Percentiles rank a stretch among this genome's conserved stretches.
Evolutionary conservation across 129 eudicot species (phyloP).

Genomic region (Artemisia tridentata): DNA sequence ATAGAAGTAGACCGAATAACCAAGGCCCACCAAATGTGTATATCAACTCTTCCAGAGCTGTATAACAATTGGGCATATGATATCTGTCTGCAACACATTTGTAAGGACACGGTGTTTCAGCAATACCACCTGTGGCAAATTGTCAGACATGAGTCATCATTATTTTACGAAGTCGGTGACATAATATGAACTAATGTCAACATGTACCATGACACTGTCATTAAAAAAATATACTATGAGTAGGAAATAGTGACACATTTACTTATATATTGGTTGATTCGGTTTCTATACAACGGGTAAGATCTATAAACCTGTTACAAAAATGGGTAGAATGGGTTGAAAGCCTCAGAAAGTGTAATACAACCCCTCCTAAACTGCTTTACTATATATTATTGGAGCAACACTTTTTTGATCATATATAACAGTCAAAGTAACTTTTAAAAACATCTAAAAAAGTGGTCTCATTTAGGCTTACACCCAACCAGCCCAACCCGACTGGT

Average conservation of each 20-base stretch:
- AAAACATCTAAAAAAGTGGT: no score
- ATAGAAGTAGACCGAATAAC: slow-evolving; percentile 74
- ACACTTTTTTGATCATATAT: no score
- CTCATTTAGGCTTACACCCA: no score
- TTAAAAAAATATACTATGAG: background rate
- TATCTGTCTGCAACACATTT: slow-evolving; percentile 79
- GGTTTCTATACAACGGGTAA: no score
- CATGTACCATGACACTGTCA: background rate
- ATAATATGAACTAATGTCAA: background rate
- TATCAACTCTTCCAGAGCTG: slow-evolving; percentile 89
- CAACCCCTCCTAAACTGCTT: background rate
- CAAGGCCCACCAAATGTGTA: slow-evolving; percentile 98
- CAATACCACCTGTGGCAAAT: slow-evolving; percentile 68
- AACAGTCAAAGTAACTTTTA: no score
- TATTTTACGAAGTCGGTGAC: background rate
- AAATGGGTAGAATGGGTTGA: background rate
- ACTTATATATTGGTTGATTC: no score
- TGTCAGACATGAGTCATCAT: background rate
- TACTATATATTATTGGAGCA: no score
- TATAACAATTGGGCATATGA: slow-evolving; percentile 92
- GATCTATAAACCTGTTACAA: no score
- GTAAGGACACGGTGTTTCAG: slow-evolving; percentile 89
- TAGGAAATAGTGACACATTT: no score
- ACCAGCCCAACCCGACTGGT: no score
- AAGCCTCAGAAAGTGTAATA: background rate